A percentile compares a stretch with the other conserved stretches of the same genome.
Evolutionary conservation across 345 rosid species (phyloP).

Genomic region (Schrenkiella parvula): DNA sequence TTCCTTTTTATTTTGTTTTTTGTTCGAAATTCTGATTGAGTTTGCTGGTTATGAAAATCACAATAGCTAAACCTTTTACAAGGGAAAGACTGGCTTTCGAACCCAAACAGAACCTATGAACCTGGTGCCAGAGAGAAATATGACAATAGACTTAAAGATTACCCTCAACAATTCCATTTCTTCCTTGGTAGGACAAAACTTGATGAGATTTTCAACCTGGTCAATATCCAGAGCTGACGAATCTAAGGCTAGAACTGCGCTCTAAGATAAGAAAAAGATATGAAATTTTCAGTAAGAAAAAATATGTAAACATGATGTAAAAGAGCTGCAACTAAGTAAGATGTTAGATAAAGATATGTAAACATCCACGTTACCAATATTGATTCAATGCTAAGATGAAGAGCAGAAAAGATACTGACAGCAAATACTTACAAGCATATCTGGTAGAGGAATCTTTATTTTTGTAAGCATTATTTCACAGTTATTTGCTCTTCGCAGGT

Average conservation of each 20-base stretch:
- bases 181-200: constrained; percentile 95
- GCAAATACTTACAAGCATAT: constrained; percentile 77
- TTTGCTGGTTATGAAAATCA: background rate
- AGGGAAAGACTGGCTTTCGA: background rate
- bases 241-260: constrained; percentile 89
- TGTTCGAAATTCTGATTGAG: background rate
- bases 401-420: constrained; percentile 17
- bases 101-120: constrained; percentile 19
- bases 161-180: constrained; percentile 91
- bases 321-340: constrained; percentile 4
- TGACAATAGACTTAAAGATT: constrained; percentile 15
- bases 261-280: constrained; percentile 41
- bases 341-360: background rate
- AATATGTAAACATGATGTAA: constrained; percentile 1
- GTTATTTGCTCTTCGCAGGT: constrained; percentile 92
- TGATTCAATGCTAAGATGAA: constrained; percentile 16
- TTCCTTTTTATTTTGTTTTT: background rate
- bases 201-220: constrained; percentile 98
- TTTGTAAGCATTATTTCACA: constrained; percentile 99
- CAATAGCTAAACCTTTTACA: background rate
- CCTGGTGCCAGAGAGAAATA: constrained; percentile 1
- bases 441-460: constrained; percentile 87
- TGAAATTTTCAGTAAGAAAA: constrained; percentile 2
- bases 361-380: background rate
- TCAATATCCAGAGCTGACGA: constrained; percentile 81